Evolutionary conservation across 306 rosid genomes (phyloP).

Genomic region (Inga leiocalycina): DNA sequence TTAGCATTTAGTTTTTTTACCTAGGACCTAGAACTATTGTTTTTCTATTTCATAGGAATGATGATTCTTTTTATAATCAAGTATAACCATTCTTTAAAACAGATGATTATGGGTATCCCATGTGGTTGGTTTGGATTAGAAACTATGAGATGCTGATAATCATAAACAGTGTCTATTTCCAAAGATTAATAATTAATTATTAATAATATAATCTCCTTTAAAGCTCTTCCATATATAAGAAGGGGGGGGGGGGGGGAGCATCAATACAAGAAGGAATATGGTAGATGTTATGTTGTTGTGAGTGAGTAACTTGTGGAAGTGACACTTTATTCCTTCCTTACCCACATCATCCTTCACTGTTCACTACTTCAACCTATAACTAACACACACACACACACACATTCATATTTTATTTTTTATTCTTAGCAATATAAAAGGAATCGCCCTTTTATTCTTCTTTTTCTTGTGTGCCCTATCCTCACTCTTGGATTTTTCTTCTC

Average conservation of each 20-base stretch:
- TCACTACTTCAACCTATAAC: not conserved
- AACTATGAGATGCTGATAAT: conserved; percentile 27
- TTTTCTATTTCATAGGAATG: not conserved
- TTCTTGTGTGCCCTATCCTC: conserved; percentile 8
- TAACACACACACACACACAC: too few relatives aligned
- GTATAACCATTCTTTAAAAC: not conserved
- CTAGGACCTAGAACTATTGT: too few relatives aligned
- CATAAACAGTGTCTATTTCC: conserved; percentile 27
- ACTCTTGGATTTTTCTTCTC: conserved; percentile 24
- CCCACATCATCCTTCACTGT: conserved; percentile 37
- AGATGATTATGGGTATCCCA: not conserved
- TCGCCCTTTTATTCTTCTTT: conserved; percentile 16
- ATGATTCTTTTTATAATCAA: not conserved
- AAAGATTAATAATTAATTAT: not conserved
- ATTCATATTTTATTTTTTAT: conserved; percentile 8
- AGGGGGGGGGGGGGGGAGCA: conserved; percentile 17
- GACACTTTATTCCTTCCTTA: conserved; percentile 72
- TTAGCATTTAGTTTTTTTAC: too few relatives aligned
- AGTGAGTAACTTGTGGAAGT: conserved; percentile 43
- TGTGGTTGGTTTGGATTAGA: not conserved
- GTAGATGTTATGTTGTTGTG: not conserved
- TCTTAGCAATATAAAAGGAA: conserved; percentile 33
- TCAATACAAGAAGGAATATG: conserved; percentile 45
- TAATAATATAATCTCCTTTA: conserved; percentile 1
- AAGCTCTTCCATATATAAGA: conserved; percentile 24